A percentile compares a stretch with the other conserved stretches of the same genome.
Conservation (phyloP, 2,329 filamentous ascomycete genomes). For the Clonostachys solani region DNA sequence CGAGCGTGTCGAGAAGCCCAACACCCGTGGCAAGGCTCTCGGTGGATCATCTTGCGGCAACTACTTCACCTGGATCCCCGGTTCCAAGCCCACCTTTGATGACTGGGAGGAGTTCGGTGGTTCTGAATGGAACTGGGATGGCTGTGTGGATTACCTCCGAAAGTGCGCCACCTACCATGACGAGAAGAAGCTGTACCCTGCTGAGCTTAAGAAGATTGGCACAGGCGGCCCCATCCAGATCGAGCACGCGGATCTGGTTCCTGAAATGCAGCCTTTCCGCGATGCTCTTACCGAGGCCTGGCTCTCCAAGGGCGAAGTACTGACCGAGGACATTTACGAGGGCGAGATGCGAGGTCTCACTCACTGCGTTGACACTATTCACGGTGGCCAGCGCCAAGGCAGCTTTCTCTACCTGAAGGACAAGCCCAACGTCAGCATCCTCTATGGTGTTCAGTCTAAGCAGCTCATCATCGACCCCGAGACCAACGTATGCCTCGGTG, state of each 20-base stretch:
- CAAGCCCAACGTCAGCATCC: constrained; percentile 51
- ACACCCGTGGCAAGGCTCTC: constrained; percentile 55
- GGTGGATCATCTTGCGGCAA: constrained; percentile 56
- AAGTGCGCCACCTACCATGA: constrained; percentile 57
- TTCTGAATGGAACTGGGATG: constrained; percentile 58
- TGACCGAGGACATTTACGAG: constrained; percentile 51
- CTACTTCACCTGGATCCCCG: constrained; percentile 62
- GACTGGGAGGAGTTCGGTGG: constrained; percentile 71
- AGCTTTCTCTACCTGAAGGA: constrained; percentile 44
- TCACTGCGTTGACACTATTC: constrained; percentile 50
- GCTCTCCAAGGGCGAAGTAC: constrained; percentile 42
- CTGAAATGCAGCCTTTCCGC: constrained; percentile 46
- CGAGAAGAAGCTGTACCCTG: constrained; percentile 37
- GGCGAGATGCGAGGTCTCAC: constrained; percentile 50
- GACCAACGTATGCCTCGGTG: constrained; percentile 34
- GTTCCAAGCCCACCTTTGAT: constrained; percentile 55
- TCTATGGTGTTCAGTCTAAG: constrained; percentile 43
- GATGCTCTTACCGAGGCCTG: constrained; percentile 45
- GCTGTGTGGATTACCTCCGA: constrained; percentile 42
- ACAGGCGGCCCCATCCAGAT: constrained; percentile 46
- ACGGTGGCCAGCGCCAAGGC: constrained; percentile 50
- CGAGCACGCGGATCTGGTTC: constrained; percentile 48
- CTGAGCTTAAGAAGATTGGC: constrained; percentile 45
- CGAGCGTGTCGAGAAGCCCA: constrained; percentile 57
- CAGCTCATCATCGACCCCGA: constrained; percentile 43